Base-by-base conservation (phyloP, 2,329 filamentous ascomycete genomes). In the Neopestalotiopsis sp. region DNA sequence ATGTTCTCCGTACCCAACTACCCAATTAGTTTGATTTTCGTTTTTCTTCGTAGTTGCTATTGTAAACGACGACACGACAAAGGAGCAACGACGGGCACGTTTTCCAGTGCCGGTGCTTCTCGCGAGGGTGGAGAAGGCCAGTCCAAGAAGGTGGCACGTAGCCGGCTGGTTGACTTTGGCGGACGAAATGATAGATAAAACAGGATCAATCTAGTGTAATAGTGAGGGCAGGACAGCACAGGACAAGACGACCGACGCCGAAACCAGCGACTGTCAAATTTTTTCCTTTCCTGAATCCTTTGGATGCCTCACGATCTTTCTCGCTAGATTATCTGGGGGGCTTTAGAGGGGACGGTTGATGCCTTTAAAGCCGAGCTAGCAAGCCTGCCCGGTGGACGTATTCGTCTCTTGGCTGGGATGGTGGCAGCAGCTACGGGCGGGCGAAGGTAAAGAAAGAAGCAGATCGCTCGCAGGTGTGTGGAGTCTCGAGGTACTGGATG, bases 291-390 rank as follows among this genome's bases (percentile, higher is more conserved):
- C 59, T 10, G 59, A 62, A 34, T 62, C 30, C 59, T 62, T 62
- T 30, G 59, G 32, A 17, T 62, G 59, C 32, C n/a, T 34, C 59
- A 62, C 59, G 59, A 62, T 62, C 59, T 62, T 20, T 40, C 13
- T 62, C 59, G 30, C n/a, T 40, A 34, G 32, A 62, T 34, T 20
- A 20, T 53, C 45, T 53, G 45, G 45, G 45, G 34, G 34, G 34
- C 10, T 38, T 38, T 38, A 10, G 34, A 38, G 3, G 34, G 45
- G 45, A 53, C 45, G 45, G 45, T 53, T 53, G 45, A 53, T 53
- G 45, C 24, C 20, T 59, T 34, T 34, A 34, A 34, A 34, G 6
- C 57, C 30, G 9, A 34, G 57, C 57, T 59, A 34, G 28, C 57
- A 59, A 59, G 57, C 57, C 57, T 59, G 57, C 14, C 57, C 57